phyloP scores from a whole-genome alignment of 371 early-diverging fungal genomes.

The Funneliformis caledonium region DNA sequence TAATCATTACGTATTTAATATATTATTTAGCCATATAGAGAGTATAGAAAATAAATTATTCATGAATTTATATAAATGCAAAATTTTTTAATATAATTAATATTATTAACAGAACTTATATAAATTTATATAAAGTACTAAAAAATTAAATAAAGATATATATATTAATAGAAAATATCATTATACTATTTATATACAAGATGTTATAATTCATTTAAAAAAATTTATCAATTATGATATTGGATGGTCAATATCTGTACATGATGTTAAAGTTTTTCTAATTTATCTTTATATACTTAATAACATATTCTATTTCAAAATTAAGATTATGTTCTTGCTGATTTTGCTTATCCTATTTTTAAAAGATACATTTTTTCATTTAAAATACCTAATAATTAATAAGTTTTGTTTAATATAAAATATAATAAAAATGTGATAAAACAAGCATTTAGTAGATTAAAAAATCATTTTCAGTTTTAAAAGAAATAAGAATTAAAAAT shows the following conservation, averaged over 20 bases:
- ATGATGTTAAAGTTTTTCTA: slow-evolving; percentile 15
- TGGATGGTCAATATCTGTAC: neutral
- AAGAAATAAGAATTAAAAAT: slow-evolving; percentile 1
- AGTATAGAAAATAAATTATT: neutral
- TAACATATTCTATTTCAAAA: neutral
- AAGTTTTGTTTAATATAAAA: neutral
- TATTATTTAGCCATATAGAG: neutral
- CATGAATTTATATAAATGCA: neutral
- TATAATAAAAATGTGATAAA: neutral
- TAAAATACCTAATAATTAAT: neutral
- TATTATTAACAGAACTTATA: neutral
- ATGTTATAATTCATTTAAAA: neutral
- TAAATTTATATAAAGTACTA: neutral
- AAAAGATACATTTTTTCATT: neutral
- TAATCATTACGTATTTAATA: neutral
- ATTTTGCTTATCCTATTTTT: neutral
- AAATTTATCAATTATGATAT: slow-evolving; percentile 1
- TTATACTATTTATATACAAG: neutral
- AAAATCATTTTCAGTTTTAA: neutral
- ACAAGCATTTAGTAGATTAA: neutral
- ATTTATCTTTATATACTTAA: neutral
- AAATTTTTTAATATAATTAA: neutral
- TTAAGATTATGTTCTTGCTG: neutral
- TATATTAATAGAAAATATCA: too few relatives aligned
- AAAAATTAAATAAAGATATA: neutral